Evolutionary conservation across 306 rosid species (phyloP).

Genomic region (Psophocarpus tetragonolobus): DNA sequence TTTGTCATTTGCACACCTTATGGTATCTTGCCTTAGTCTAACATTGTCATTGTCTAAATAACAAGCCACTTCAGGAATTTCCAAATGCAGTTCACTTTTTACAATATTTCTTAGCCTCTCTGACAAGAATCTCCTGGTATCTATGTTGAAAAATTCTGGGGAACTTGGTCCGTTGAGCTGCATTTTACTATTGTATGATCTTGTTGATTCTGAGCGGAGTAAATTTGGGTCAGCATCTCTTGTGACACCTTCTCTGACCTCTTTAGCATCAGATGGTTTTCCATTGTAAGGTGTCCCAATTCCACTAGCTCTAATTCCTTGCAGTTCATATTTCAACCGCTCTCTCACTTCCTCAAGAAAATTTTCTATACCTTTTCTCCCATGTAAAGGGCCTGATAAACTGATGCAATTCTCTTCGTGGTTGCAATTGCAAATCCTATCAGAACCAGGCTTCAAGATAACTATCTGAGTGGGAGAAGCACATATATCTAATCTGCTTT

Average conservation of each 20-base stretch:
- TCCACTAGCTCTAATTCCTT: slow-evolving; percentile 68
- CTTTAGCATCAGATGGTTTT: slow-evolving; percentile 65
- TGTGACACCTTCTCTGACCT: slow-evolving; percentile 56
- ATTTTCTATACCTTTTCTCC: slow-evolving; percentile 64
- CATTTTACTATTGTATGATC: slow-evolving; percentile 57
- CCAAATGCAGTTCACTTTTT: slow-evolving; percentile 47
- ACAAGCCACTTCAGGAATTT: slow-evolving; percentile 34
- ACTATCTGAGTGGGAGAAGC: slow-evolving; percentile 65
- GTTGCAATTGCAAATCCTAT: slow-evolving; percentile 41
- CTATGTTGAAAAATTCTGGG: slow-evolving; percentile 57
- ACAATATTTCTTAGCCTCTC: slow-evolving; percentile 55
- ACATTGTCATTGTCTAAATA: slow-evolving; percentile 45
- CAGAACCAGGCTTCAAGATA: slow-evolving; percentile 78
- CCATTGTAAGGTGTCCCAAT: slow-evolving; percentile 61
- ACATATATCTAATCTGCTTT: slow-evolving; percentile 38
- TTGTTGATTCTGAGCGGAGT: slow-evolving; percentile 60
- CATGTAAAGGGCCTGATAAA: slow-evolving; percentile 52
- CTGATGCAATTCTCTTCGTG: slow-evolving; percentile 55
- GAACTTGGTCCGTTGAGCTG: slow-evolving; percentile 57
- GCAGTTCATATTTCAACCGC: slow-evolving; percentile 61
- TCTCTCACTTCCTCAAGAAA: slow-evolving; percentile 81
- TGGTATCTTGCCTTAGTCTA: slow-evolving; percentile 33
- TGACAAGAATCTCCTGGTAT: slow-evolving; percentile 59
- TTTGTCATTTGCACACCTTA: slow-evolving; percentile 28
- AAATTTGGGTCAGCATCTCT: slow-evolving; percentile 55